Evolutionary conservation across 331 rosid genomes (phyloP).

Genomic region (Pyrus hybrid): DNA sequence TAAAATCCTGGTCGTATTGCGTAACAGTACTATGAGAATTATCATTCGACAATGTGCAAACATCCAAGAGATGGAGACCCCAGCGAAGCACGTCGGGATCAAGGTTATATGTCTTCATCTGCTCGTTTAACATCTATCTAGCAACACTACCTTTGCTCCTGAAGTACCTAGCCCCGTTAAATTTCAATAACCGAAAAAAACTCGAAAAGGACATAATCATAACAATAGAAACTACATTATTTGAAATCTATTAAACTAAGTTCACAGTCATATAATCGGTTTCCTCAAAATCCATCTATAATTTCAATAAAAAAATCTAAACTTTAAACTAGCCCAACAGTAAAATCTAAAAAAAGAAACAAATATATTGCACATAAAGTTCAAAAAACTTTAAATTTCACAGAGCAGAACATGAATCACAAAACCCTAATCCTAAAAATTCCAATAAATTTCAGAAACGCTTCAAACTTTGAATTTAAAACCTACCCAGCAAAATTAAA

Average conservation of each 20-base stretch:
- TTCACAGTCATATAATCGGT: not conserved
- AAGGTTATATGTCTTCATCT: slow-evolving; percentile 44
- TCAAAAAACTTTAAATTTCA: not conserved
- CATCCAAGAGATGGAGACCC: slow-evolving; percentile 89
- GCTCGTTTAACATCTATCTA: slow-evolving; percentile 17
- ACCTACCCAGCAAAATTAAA: not conserved
- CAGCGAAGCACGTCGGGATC: slow-evolving; percentile 88
- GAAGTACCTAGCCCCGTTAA: slow-evolving; percentile 14
- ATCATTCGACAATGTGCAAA: slow-evolving; percentile 56
- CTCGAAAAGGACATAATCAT: not conserved
- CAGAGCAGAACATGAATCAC: slow-evolving; percentile 10
- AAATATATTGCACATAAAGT: not conserved
- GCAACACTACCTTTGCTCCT: slow-evolving; percentile 7
- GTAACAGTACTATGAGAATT: slow-evolving; percentile 39
- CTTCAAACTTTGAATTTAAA: not conserved
- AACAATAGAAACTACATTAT: not conserved
- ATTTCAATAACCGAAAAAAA: slow-evolving; percentile 24
- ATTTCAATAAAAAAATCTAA: not conserved
- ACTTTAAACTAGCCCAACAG: not conserved
- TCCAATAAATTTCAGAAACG: not conserved
- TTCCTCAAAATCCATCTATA: not conserved
- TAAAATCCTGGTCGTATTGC: slow-evolving; percentile 43
- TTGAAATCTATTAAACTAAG: not conserved
- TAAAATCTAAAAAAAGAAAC: not conserved
- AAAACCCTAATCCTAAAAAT: not conserved